A percentile compares a stretch with the other conserved stretches of the same genome.
Evolutionary conservation across 345 rosid genomes (phyloP).

Genomic region (thale cress (Arabidopsis thaliana)): TAIR10.1 NC_003070.9:28847501-28848000

Average conservation of each 20-base stretch:
- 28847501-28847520: background rate
- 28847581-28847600: background rate
- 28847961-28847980: slow-evolving; percentile 16
- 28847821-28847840: background rate
- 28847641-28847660: too few species aligned
- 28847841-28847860: background rate
- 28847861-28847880: slow-evolving; percentile 3
- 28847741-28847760: background rate
- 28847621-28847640: background rate
- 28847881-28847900: background rate
- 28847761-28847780: background rate
- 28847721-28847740: background rate
- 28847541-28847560: background rate
- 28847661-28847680: too few species aligned
- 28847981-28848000: slow-evolving; percentile 10
- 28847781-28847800: slow-evolving; percentile 1
- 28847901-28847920: slow-evolving; percentile 27
- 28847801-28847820: background rate
- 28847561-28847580: slow-evolving; percentile 16
- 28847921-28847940: slow-evolving; percentile 18
- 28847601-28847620: background rate
- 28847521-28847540: background rate
- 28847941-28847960: slow-evolving; percentile 43
- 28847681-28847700: too few species aligned
- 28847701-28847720: too few species aligned